Evolutionary conservation across 306 rosid species (phyloP).

Genomic region (Begonia fuchsioides): DNA sequence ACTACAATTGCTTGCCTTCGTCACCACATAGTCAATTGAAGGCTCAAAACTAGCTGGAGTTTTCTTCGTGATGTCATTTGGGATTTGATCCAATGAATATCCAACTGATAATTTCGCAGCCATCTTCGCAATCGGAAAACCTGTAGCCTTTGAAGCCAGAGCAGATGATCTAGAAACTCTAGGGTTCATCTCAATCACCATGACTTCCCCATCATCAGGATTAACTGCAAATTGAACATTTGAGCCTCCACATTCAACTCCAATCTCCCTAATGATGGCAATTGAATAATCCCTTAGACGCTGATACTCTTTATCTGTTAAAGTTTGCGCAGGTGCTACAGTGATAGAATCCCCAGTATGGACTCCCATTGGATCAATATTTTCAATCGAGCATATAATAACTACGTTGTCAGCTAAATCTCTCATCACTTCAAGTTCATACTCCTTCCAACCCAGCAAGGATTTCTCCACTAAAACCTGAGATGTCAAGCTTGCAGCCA

Average conservation of each 20-base stretch:
- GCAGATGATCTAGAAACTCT: constrained; percentile 95
- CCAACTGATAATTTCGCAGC: constrained; percentile 89
- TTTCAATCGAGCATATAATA: no score
- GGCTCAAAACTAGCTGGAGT: no score
- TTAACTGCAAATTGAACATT: constrained; percentile 95
- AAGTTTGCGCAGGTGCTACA: constrained; percentile 93
- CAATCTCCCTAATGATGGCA: constrained; percentile 15
- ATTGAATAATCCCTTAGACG: constrained; percentile 35
- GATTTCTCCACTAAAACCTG: no score
- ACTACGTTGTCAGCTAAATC: no score
- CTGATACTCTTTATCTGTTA: constrained; percentile 95
- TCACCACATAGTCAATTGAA: no score
- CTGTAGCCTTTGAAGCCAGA: constrained; percentile 84
- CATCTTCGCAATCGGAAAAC: constrained; percentile 94
- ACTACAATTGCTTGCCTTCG: constrained; percentile 3
- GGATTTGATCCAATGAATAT: constrained; percentile 81
- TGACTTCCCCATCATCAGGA: constrained; percentile 48
- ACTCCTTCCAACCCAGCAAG: no score
- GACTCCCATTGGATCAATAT: no score
- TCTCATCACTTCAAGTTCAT: no score
- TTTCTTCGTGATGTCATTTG: constrained; percentile 85
- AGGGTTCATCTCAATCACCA: constrained; percentile 99
- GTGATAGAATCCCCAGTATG: constrained; percentile 97
- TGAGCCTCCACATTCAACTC: constrained; percentile 24
- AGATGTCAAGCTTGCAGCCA: no score